phyloP scores from a whole-genome alignment of 441 rosid species.

The Biscutella laevigata region DNA sequence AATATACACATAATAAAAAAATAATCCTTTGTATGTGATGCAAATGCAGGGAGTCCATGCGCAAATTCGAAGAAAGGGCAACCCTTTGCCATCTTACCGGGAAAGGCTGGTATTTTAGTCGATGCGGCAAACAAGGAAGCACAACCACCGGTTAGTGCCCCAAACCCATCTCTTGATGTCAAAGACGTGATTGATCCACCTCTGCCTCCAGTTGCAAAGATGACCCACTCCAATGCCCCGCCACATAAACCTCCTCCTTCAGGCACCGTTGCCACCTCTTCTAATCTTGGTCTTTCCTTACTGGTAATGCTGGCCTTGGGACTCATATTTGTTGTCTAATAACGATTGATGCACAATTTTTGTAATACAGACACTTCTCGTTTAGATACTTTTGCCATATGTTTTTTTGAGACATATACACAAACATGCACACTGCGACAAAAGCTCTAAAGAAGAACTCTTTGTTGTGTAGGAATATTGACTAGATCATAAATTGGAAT shows the following conservation, averaged over 20 bases:
- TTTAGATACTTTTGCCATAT: background rate
- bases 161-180: conserved; percentile 37
- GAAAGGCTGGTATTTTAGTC: conserved; percentile 38
- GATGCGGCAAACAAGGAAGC: conserved; percentile 12
- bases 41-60: conserved; percentile 48
- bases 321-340: conserved; percentile 1
- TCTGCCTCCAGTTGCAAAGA: conserved; percentile 22
- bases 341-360: background rate
- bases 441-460: too few relatives aligned
- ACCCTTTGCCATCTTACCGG: conserved; percentile 39
- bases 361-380: background rate
- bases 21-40: background rate
- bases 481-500: too few relatives aligned
- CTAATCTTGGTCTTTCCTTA: conserved; percentile 13
- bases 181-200: conserved; percentile 33
- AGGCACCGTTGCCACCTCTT: conserved; percentile 26
- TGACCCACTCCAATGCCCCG: conserved; percentile 1
- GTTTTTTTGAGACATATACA: background rate
- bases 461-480: too few relatives aligned
- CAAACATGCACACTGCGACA: background rate
- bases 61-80: conserved; percentile 21
- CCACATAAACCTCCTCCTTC: conserved; percentile 13
- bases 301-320: conserved; percentile 12
- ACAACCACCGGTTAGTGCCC: conserved; percentile 38
- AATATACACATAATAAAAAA: background rate